phyloP scores from a whole-genome alignment of 2,329 filamentous ascomycete genomes.

The Coniochaeta prunicola region DNA sequence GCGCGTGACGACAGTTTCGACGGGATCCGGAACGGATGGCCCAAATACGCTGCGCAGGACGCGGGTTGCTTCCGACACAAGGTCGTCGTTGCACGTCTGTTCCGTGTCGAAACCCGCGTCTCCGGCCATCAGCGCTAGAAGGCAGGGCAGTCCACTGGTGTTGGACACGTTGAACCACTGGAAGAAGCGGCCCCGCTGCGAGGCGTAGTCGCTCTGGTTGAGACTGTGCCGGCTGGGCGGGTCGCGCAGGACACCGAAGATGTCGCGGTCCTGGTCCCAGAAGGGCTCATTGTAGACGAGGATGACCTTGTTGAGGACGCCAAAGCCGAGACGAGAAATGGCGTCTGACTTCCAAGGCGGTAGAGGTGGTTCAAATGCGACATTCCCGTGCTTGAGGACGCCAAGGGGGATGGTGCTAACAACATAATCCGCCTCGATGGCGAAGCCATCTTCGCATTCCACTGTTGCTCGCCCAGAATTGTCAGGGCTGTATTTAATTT shows the following conservation, averaged over 20 bases:
- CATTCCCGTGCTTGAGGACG: slow-evolving; percentile 74
- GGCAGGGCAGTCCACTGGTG: slow-evolving; percentile 78
- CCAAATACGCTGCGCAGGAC: slow-evolving; percentile 74
- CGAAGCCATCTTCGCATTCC: slow-evolving; percentile 69
- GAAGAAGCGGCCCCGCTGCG: slow-evolving; percentile 84
- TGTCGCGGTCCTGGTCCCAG: slow-evolving; percentile 85
- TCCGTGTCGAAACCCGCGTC: slow-evolving; percentile 90
- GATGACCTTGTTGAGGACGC: slow-evolving; percentile 90
- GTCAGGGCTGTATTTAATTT: slow-evolving; percentile 56
- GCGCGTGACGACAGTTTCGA: slow-evolving; percentile 82
- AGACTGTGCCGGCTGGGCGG: slow-evolving; percentile 63
- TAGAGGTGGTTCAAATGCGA: slow-evolving; percentile 86
- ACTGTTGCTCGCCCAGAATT: slow-evolving; percentile 48
- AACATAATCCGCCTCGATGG: slow-evolving; percentile 80
- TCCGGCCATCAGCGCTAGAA: slow-evolving; percentile 92
- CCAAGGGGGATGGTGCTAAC: slow-evolving; percentile 86
- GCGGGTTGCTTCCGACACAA: slow-evolving; percentile 73
- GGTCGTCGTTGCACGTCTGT: slow-evolving; percentile 61
- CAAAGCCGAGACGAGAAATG: slow-evolving; percentile 81
- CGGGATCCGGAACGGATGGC: slow-evolving; percentile 62
- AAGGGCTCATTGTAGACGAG: slow-evolving; percentile 84
- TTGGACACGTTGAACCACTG: slow-evolving; percentile 96
- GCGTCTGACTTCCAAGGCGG: slow-evolving; percentile 78
- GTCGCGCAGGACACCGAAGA: slow-evolving; percentile 84
- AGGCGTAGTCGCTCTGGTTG: slow-evolving; percentile 70